Evolutionary conservation across 73 alveolate species (phyloP).

Genomic region (Tetrahymena elliotti): DNA sequence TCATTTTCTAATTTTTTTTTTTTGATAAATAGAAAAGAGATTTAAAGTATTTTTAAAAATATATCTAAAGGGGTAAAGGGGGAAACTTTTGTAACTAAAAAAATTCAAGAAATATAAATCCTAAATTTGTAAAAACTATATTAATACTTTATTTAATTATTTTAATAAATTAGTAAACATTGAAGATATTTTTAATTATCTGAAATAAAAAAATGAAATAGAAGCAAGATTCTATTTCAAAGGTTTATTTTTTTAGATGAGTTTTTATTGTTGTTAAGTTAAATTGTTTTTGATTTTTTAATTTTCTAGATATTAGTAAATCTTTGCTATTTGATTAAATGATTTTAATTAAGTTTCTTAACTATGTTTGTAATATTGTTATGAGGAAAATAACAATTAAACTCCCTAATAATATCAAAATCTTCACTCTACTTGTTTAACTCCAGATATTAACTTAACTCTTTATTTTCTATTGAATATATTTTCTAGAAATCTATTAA

Average conservation of each 20-base stretch:
- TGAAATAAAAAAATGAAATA: no score
- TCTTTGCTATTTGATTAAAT: background rate
- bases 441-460: background rate
- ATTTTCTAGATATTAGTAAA: background rate
- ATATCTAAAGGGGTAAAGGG: no score
- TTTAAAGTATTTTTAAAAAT: no score
- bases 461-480: background rate
- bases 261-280: background rate
- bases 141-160: no score
- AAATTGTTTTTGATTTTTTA: background rate
- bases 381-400: background rate
- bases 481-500: background rate
- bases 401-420: background rate
- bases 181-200: no score
- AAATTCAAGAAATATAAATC: no score
- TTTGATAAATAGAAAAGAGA: no score
- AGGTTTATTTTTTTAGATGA: background rate
- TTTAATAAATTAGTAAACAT: no score
- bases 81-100: no score
- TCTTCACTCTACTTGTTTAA: background rate
- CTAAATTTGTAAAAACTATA: no score
- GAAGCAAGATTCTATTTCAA: background rate
- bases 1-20: no score
- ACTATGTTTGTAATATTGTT: background rate
- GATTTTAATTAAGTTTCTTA: background rate